phyloP scores from a whole-genome alignment of 139 green algal species.

The Raphidocelis subcapitata region DNA sequence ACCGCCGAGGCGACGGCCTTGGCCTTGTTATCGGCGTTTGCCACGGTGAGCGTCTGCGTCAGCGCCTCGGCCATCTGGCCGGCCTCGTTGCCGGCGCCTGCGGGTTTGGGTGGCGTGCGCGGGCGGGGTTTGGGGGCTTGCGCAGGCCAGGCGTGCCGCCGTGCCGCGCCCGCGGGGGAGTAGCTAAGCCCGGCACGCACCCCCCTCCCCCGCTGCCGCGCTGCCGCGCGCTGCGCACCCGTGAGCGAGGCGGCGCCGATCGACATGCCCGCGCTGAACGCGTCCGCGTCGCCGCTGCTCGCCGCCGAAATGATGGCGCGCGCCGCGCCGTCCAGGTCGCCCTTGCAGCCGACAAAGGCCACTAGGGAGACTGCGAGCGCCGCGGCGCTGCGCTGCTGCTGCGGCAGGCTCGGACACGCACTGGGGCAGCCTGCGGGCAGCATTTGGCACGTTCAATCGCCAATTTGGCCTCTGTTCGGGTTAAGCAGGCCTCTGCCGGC shows the following conservation, averaged over 20 bases:
- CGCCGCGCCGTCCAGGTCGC: conserved; percentile 27
- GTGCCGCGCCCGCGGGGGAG: no score
- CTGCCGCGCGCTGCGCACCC: conserved; percentile 1
- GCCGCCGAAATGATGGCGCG: conserved; percentile 19
- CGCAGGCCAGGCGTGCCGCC: no score
- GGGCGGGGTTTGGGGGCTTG: no score
- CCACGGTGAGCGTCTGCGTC: conserved; percentile 6
- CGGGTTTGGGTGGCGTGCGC: no score
- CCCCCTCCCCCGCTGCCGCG: no score
- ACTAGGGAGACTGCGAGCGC: conserved; percentile 27
- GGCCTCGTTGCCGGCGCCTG: background rate
- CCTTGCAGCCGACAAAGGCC: conserved; percentile 9
- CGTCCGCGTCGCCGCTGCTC: conserved; percentile 8
- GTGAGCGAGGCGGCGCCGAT: conserved; percentile 15
- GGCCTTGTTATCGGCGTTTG: conserved; percentile 19
- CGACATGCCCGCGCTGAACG: conserved; percentile 25
- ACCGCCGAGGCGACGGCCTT: conserved; percentile 21
- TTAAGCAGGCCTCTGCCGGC: no score
- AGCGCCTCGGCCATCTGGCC: conserved; percentile 24
- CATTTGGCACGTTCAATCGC: no score
- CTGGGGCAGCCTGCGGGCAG: background rate
- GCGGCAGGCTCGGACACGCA: conserved; percentile 5
- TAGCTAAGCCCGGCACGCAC: no score
- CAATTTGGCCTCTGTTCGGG: no score
- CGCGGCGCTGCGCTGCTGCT: conserved; percentile 12